A percentile compares a stretch with the other conserved stretches of the same genome.
Evolutionary conservation across 495 filamentous ascomycete species (phyloP).

Genomic region (Cercophora newfieldiana): DNA sequence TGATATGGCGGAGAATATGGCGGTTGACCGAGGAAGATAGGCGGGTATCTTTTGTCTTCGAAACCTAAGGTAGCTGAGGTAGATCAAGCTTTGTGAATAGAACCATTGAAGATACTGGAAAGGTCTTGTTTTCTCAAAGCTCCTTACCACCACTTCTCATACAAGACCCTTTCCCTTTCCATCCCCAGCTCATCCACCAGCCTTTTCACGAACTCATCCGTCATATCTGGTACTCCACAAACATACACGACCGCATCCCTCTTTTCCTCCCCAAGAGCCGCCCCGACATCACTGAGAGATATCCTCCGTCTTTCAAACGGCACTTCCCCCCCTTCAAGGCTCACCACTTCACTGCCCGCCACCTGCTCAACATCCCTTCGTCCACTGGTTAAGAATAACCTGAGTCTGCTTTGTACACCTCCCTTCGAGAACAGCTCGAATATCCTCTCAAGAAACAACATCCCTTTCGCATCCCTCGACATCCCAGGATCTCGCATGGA

Average conservation of each 20-base stretch:
- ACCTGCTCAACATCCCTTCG: background rate
- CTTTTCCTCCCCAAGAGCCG: slow-evolving; percentile 50
- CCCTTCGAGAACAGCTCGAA: slow-evolving; percentile 33
- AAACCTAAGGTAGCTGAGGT: background rate
- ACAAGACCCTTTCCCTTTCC: slow-evolving; percentile 60
- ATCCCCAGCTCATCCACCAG: slow-evolving; percentile 51
- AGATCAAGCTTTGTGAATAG: slow-evolving; percentile 1
- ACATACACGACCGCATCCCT: slow-evolving; percentile 66
- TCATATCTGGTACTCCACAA: slow-evolving; percentile 79
- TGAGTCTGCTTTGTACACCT: slow-evolving; percentile 29
- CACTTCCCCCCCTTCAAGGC: slow-evolving; percentile 30
- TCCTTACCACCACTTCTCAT: slow-evolving; percentile 83
- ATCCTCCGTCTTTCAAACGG: slow-evolving; percentile 51
- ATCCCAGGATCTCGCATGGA: slow-evolving; percentile 38
- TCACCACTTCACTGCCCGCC: slow-evolving; percentile 21
- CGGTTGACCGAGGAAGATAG: background rate
- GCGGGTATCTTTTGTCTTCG: background rate
- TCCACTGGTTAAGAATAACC: slow-evolving; percentile 38
- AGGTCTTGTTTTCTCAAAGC: background rate
- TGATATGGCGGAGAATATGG: background rate
- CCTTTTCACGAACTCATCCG: slow-evolving; percentile 68
- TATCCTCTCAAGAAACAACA: slow-evolving; percentile 51
- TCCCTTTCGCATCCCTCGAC: slow-evolving; percentile 19
- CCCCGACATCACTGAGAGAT: slow-evolving; percentile 48
- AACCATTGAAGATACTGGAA: background rate